Conservation (phyloP, 352 stramenopile genomes). For the Globisporangium iwayamae region DNA sequence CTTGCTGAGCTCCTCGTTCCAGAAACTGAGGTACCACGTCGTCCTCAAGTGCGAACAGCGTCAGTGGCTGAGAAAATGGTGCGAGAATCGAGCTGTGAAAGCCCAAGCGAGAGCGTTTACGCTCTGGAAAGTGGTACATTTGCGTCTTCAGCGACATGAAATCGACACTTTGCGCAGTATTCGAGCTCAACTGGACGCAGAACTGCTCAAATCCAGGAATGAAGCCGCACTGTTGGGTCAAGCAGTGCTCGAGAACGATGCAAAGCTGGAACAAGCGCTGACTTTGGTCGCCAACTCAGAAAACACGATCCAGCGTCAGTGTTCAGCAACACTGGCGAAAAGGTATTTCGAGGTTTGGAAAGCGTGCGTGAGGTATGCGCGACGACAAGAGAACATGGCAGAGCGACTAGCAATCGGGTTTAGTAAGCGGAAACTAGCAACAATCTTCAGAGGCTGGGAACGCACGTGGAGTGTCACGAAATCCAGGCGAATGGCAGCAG, state of each 20-base stretch:
- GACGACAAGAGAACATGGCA: neutral
- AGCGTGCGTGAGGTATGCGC: neutral
- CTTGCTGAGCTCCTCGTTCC: neutral
- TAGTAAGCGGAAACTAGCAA: neutral
- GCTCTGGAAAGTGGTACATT: neutral
- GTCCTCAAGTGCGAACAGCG: neutral
- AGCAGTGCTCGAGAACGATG: neutral
- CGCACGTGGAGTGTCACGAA: neutral
- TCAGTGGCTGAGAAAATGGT: neutral
- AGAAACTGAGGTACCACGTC: neutral
- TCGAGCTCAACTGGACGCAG: neutral
- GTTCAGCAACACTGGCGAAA: neutral
- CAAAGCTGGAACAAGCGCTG: neutral
- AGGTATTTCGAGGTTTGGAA: neutral
- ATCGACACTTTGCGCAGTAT: neutral
- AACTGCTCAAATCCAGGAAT: neutral
- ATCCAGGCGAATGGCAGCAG: neutral
- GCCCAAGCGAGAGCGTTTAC: neutral
- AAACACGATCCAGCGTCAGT: neutral
- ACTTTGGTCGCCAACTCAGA: neutral
- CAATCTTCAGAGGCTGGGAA: neutral
- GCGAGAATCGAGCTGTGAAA: neutral
- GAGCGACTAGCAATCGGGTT: neutral
- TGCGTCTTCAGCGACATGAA: conserved; percentile 1
- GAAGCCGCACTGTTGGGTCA: neutral